A percentile compares a stretch with the other conserved stretches of the same genome.
phyloP scores from a whole-genome alignment of 2,329 filamentous ascomycete species.

The Pseudogymnoascus sp. region DNA sequence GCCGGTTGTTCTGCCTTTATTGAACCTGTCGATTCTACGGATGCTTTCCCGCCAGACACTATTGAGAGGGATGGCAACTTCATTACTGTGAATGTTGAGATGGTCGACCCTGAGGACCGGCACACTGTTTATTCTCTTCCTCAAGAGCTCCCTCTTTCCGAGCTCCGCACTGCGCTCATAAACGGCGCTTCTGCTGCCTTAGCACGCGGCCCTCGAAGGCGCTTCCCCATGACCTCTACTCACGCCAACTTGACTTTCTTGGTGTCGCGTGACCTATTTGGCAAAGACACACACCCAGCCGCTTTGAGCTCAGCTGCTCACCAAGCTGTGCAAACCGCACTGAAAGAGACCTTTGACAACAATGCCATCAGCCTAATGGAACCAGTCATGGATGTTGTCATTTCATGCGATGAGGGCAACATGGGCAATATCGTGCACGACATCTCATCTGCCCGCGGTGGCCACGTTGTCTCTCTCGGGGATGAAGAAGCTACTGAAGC shows the following conservation, averaged over 20 bases:
- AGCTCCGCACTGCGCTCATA: slow-evolving; percentile 48
- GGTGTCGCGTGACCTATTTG: slow-evolving; percentile 53
- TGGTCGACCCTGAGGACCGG: slow-evolving; percentile 29
- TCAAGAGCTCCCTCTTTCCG: slow-evolving; percentile 40
- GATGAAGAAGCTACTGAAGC: slow-evolving; percentile 20
- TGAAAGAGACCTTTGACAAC: slow-evolving; percentile 51
- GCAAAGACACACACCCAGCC: slow-evolving; percentile 56
- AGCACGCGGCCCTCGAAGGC: slow-evolving; percentile 72
- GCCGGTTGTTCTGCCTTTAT: slow-evolving; percentile 65
- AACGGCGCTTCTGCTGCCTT: slow-evolving; percentile 79
- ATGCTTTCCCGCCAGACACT: slow-evolving; percentile 35
- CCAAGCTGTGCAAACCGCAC: slow-evolving; percentile 58
- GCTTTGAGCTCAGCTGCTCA: slow-evolving; percentile 59
- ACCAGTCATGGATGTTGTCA: slow-evolving; percentile 84
- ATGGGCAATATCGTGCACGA: slow-evolving; percentile 79
- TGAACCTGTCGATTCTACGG: slow-evolving; percentile 43
- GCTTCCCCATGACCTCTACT: slow-evolving; percentile 71
- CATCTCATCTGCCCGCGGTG: slow-evolving; percentile 63
- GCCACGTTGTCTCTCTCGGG: slow-evolving; percentile 64
- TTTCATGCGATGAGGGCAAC: slow-evolving; percentile 72
- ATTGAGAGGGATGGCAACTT: slow-evolving; percentile 62
- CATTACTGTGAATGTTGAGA: slow-evolving; percentile 43
- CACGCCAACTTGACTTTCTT: slow-evolving; percentile 63
- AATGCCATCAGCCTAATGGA: slow-evolving; percentile 65
- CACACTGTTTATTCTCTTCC: slow-evolving; percentile 41